Evolutionary conservation across 2,329 filamentous ascomycete genomes (phyloP).

Genomic region (Aureobasidium sp.): DNA sequence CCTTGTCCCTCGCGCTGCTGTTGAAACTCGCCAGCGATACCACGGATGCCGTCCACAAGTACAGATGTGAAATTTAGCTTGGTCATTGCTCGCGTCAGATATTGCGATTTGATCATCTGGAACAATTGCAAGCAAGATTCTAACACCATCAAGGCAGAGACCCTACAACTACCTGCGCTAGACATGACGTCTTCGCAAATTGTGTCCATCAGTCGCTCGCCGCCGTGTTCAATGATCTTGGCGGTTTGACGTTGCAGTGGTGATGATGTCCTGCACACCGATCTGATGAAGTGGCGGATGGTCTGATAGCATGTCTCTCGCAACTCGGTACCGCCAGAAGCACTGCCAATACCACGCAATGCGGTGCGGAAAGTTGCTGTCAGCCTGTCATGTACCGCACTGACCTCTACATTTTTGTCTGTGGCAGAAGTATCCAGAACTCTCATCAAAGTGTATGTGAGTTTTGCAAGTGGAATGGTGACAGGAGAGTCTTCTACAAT

Average conservation of each 20-base stretch:
- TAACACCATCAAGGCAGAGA: slow-evolving; percentile 79
- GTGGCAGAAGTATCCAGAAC: slow-evolving; percentile 54
- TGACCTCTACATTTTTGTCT: slow-evolving; percentile 41
- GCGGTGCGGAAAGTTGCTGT: slow-evolving; percentile 88
- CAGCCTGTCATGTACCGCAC: slow-evolving; percentile 74
- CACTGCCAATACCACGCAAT: slow-evolving; percentile 41
- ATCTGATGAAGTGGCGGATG: slow-evolving; percentile 12
- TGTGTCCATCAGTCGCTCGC: slow-evolving; percentile 74
- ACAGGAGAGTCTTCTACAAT: slow-evolving; percentile 62
- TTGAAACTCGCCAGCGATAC: slow-evolving; percentile 60
- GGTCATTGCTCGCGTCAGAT: slow-evolving; percentile 72
- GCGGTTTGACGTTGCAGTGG: slow-evolving; percentile 40
- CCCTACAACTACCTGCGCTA: slow-evolving; percentile 72
- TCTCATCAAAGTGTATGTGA: slow-evolving; percentile 67
- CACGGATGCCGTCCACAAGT: slow-evolving; percentile 78
- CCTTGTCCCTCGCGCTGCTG: slow-evolving; percentile 27
- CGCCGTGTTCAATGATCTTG: slow-evolving; percentile 58
- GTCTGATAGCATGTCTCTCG: slow-evolving; percentile 87
- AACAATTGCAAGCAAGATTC: slow-evolving; percentile 69
- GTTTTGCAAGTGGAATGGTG: slow-evolving; percentile 66
- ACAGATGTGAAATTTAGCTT: slow-evolving; percentile 87
- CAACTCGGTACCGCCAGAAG: slow-evolving; percentile 40
- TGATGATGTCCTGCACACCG: slow-evolving; percentile 6
- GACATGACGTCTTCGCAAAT: slow-evolving; percentile 90
- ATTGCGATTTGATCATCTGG: slow-evolving; percentile 58